A percentile compares a stretch with the other conserved stretches of the same genome.
These are phyloP conservation scores for Phytophthora palmivora DNA, from an alignment of 352 stramenopile species.

Conservation along the genomic window DNA sequence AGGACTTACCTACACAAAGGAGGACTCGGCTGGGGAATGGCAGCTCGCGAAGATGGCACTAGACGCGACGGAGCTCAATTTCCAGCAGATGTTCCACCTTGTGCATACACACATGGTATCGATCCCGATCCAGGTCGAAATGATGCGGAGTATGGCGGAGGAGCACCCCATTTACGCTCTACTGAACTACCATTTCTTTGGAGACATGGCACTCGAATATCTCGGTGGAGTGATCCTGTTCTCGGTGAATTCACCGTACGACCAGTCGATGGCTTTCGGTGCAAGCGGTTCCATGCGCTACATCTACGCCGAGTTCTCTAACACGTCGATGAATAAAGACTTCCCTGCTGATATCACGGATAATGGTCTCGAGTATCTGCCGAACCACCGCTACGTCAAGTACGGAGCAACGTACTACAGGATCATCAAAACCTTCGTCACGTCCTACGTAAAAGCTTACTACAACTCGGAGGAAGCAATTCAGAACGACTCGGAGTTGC, in stretches of 20 bases:
- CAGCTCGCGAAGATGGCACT: too few relatives aligned
- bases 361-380: constrained; percentile 33
- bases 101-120: constrained; percentile 40
- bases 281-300: constrained; percentile 42
- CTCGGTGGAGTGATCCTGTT: constrained; percentile 31
- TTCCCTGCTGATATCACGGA: constrained; percentile 25
- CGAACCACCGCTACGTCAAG: constrained; percentile 34
- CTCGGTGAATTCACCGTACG: constrained; percentile 25
- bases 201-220: constrained; percentile 43
- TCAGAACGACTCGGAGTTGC: constrained; percentile 41
- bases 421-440: constrained; percentile 42
- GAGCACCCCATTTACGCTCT: constrained; percentile 52
- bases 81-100: too few relatives aligned
- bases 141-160: constrained; percentile 42
- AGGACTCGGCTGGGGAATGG: too few relatives aligned
- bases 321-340: constrained; percentile 23
- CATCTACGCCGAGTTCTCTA: constrained; percentile 28
- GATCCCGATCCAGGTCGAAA: constrained; percentile 52
- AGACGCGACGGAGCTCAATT: too few relatives aligned
- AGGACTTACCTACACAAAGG: too few relatives aligned
- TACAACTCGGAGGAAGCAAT: constrained; percentile 37
- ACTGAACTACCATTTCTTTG: constrained; percentile 46
- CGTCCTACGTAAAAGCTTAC: constrained; percentile 39
- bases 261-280: constrained; percentile 42
- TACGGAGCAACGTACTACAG: constrained; percentile 37